phyloP scores from a whole-genome alignment of 2,329 filamentous ascomycete genomes.

The Microsporum ferrugineum region DNA sequence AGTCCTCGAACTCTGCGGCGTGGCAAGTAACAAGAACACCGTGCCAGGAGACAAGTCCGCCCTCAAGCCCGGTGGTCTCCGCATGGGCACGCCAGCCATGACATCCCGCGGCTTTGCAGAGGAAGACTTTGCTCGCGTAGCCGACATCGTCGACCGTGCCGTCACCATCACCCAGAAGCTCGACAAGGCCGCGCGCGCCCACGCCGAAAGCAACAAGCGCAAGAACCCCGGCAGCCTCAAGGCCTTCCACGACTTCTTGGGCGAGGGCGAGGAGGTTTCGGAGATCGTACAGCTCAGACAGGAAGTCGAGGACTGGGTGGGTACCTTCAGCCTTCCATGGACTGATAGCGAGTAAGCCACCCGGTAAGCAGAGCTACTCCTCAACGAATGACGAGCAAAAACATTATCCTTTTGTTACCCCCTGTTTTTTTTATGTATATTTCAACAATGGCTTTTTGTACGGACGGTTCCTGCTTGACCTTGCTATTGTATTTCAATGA shows the following conservation, averaged over 20 bases:
- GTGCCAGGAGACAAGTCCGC: slow-evolving; percentile 92
- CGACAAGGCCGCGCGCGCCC: slow-evolving; percentile 56
- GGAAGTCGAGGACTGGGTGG: slow-evolving; percentile 83
- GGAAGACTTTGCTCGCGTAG: slow-evolving; percentile 76
- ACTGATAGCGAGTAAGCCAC: slow-evolving; percentile 21
- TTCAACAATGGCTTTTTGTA: neutral
- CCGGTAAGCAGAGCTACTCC: neutral
- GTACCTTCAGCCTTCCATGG: slow-evolving; percentile 78
- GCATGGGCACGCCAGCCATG: slow-evolving; percentile 95
- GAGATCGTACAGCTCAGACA: slow-evolving; percentile 78
- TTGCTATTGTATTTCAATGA: neutral
- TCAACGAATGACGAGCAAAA: slow-evolving; percentile 4
- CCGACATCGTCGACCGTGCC: slow-evolving; percentile 72
- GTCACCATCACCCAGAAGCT: slow-evolving; percentile 68
- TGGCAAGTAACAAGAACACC: slow-evolving; percentile 99
- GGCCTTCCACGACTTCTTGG: slow-evolving; percentile 89
- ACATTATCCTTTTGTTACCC: neutral
- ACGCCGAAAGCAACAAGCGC: slow-evolving; percentile 68
- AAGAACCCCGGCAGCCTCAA: slow-evolving; percentile 98
- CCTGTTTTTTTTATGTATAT: neutral
- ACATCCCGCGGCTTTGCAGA: slow-evolving; percentile 87
- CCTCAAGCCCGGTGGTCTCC: slow-evolving; percentile 80
- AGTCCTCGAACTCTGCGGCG: slow-evolving; percentile 80
- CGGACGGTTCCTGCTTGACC: neutral
- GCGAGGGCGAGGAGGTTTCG: slow-evolving; percentile 62